Evolutionary conservation across 352 stramenopile genomes (phyloP).

Genomic region (Globisporangium heterothallicum): DNA sequence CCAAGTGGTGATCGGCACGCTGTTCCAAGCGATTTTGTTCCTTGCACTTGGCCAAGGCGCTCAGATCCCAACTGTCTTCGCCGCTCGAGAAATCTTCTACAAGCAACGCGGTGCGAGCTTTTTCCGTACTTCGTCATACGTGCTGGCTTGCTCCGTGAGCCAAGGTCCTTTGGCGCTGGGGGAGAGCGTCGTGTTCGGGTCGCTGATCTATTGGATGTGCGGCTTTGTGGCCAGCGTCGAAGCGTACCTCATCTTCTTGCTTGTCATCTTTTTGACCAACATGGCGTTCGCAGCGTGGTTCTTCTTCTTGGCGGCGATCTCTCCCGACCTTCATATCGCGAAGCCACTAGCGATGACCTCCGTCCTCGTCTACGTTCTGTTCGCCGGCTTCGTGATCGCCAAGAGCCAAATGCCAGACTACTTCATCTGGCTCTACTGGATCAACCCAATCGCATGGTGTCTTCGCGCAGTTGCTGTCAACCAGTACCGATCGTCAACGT

Average conservation of each 20-base stretch:
- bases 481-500: constrained; percentile 12
- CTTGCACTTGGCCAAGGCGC: constrained; percentile 63
- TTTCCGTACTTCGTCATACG: constrained; percentile 55
- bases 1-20: constrained; percentile 54
- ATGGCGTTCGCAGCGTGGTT: constrained; percentile 46
- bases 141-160: constrained; percentile 36
- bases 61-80: constrained; percentile 70
- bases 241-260: constrained; percentile 35
- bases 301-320: constrained; percentile 32
- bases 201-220: constrained; percentile 75
- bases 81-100: constrained; percentile 57
- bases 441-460: constrained; percentile 50
- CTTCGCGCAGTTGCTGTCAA: constrained; percentile 27
- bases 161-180: constrained; percentile 25
- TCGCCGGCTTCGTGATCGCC: constrained; percentile 44
- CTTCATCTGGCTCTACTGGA: no score
- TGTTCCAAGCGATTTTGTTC: constrained; percentile 77
- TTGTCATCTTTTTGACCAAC: constrained; percentile 38
- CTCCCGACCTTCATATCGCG: constrained; percentile 29
- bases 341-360: constrained; percentile 39
- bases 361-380: constrained; percentile 46
- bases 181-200: constrained; percentile 64
- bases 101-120: constrained; percentile 77
- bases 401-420: constrained; percentile 38
- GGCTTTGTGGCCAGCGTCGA: constrained; percentile 24